phyloP scores from a whole-genome alignment of 495 filamentous ascomycete species.

The Penicilliopsis zonata region DNA sequence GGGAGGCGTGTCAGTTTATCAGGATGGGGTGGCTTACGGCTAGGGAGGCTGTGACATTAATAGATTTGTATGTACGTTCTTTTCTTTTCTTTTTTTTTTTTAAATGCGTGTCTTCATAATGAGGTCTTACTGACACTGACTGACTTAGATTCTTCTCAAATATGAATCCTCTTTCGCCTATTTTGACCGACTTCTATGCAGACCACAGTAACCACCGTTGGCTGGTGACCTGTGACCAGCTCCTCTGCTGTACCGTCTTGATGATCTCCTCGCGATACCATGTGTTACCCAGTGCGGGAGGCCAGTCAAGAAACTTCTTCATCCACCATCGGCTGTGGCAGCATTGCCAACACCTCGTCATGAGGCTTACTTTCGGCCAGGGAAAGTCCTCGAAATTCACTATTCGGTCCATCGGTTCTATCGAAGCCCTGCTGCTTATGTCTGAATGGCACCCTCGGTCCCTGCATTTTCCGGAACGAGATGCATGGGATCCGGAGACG shows the following conservation, averaged over 20 bases:
- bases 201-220: constrained; percentile 30
- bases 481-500: constrained; percentile 36
- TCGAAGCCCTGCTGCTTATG: constrained; percentile 39
- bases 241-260: constrained; percentile 37
- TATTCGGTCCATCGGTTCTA: constrained; percentile 35
- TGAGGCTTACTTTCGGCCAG: constrained; percentile 39
- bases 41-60: constrained; percentile 34
- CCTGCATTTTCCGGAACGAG: constrained; percentile 39
- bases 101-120: too few species aligned
- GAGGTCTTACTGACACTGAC: too few species aligned
- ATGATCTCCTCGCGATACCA: constrained; percentile 44
- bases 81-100: too few species aligned
- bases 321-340: constrained; percentile 43
- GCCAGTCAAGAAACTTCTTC: constrained; percentile 40
- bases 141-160: constrained; percentile 43
- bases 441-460: constrained; percentile 46
- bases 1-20: constrained; percentile 39
- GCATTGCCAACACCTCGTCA: constrained; percentile 39
- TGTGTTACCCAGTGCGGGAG: constrained; percentile 38
- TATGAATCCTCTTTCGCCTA: constrained; percentile 39
- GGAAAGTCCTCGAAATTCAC: constrained; percentile 34
- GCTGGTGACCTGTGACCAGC: constrained; percentile 35
- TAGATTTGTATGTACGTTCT: constrained; percentile 47
- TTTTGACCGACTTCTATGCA: constrained; percentile 38
- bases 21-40: constrained; percentile 43